Evolutionary conservation across 495 filamentous ascomycete genomes (phyloP).

Genomic region (Hypoxylon rickii): DNA sequence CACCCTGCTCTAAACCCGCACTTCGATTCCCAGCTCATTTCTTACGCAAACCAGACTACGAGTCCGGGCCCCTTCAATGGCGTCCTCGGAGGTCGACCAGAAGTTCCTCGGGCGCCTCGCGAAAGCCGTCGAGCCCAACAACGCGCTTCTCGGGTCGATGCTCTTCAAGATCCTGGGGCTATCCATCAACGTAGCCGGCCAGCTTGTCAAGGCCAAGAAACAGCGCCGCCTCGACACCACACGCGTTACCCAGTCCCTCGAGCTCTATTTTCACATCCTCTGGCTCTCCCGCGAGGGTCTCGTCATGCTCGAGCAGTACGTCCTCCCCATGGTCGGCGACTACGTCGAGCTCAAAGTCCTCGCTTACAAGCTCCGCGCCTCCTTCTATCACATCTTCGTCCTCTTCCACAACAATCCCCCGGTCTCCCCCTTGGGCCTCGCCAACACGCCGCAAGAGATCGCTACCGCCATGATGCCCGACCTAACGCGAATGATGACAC

Average conservation of each 20-base stretch:
- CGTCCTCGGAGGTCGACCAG: constrained; percentile 94
- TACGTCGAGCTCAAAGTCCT: constrained; percentile 83
- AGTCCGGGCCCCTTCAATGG: constrained; percentile 61
- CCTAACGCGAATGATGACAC: constrained; percentile 6
- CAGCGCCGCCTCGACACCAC: constrained; percentile 82
- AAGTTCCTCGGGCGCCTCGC: constrained; percentile 92
- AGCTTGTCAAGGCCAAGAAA: constrained; percentile 81
- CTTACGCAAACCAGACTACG: constrained; percentile 12
- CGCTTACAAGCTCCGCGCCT: constrained; percentile 86
- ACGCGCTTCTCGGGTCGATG: constrained; percentile 74
- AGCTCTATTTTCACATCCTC: constrained; percentile 89
- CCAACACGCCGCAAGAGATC: constrained; percentile 19
- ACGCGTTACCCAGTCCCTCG: constrained; percentile 65
- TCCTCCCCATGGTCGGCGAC: constrained; percentile 75
- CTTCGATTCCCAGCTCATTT: neutral
- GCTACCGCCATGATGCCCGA: constrained; percentile 16
- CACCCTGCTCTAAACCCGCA: too few species aligned
- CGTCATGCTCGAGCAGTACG: constrained; percentile 80
- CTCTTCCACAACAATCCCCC: constrained; percentile 81
- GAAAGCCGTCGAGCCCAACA: constrained; percentile 69
- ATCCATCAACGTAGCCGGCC: constrained; percentile 83
- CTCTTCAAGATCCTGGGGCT: constrained; percentile 91
- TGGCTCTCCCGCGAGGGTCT: constrained; percentile 95
- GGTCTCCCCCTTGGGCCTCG: constrained; percentile 46
- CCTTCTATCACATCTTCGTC: constrained; percentile 95